Percentiles rank a stretch among this genome's conserved stretches.
Conservation (phyloP, 2,329 filamentous ascomycete genomes). For the Fusarium praegraminearum region DNA sequence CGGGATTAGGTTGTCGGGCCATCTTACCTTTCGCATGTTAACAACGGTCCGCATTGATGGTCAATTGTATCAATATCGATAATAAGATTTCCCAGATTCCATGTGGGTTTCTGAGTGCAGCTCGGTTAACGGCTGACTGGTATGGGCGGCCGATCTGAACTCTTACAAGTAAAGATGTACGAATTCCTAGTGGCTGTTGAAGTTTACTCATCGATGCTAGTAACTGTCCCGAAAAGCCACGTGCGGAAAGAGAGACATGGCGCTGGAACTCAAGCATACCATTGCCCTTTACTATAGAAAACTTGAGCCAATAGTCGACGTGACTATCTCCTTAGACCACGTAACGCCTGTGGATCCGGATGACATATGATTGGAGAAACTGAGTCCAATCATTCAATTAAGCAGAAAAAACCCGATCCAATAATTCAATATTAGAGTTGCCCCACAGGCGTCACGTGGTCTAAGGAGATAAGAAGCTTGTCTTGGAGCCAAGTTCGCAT, state of each 20-base stretch:
- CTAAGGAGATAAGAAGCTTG: no score
- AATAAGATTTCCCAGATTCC: background rate
- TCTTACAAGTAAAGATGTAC: background rate
- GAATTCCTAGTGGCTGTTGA: background rate
- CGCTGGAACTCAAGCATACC: background rate
- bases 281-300: background rate
- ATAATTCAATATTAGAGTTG: no score
- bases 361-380: no score
- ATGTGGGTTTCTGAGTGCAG: background rate
- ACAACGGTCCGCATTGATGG: no score
- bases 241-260: background rate
- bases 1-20: background rate
- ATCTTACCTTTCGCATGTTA: background rate
- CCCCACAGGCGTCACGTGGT: no score
- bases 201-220: background rate
- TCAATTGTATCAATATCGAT: background rate
- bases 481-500: background rate
- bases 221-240: background rate
- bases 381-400: no score
- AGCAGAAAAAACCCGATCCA: no score
- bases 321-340: background rate
- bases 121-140: background rate
- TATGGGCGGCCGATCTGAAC: background rate
- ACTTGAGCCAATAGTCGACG: background rate
- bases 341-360: no score